Evolutionary conservation across 2,329 filamentous ascomycete species (phyloP).

Genomic region (Bipolaris bicolor): DNA sequence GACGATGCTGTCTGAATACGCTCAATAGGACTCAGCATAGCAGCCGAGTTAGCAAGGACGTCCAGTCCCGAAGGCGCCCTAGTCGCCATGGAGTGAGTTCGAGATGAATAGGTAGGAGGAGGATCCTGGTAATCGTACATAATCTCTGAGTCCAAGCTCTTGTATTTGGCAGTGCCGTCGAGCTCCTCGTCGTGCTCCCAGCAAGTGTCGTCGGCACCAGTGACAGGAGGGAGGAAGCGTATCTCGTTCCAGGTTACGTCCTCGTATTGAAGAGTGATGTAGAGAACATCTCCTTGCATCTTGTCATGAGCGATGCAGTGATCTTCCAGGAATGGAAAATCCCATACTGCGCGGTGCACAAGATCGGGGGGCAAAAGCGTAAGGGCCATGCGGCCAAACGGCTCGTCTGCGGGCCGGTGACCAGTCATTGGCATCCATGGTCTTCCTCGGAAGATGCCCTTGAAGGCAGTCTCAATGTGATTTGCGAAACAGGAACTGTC

Average conservation of each 20-base stretch:
- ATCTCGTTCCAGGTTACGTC: constrained; percentile 51
- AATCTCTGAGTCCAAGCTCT: constrained; percentile 49
- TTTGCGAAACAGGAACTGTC: constrained; percentile 48
- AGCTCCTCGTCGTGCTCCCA: constrained; percentile 50
- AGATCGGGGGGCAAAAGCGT: constrained; percentile 43
- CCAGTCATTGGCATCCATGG: constrained; percentile 51
- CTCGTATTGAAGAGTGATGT: constrained; percentile 49
- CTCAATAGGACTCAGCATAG: constrained; percentile 44
- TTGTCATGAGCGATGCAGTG: constrained; percentile 52
- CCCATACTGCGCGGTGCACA: constrained; percentile 46
- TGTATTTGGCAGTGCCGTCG: constrained; percentile 46
- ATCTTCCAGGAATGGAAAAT: constrained; percentile 49
- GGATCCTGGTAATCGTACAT: constrained; percentile 53
- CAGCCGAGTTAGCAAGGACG: constrained; percentile 47
- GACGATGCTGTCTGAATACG: constrained; percentile 34
- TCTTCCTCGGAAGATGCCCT: constrained; percentile 44
- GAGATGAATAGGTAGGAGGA: constrained; percentile 52
- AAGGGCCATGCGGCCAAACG: constrained; percentile 49
- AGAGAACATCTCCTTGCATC: constrained; percentile 50
- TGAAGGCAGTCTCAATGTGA: constrained; percentile 46
- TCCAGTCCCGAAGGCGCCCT: constrained; percentile 48
- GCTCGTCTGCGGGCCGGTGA: constrained; percentile 48
- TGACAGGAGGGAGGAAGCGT: constrained; percentile 42
- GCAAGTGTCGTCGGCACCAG: constrained; percentile 44
- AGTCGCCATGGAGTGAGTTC: constrained; percentile 48